These are phyloP conservation scores for Tylopilus felleus DNA, from an alignment of 768 basidiomycete genomes.

Conservation along the genomic window DNA sequence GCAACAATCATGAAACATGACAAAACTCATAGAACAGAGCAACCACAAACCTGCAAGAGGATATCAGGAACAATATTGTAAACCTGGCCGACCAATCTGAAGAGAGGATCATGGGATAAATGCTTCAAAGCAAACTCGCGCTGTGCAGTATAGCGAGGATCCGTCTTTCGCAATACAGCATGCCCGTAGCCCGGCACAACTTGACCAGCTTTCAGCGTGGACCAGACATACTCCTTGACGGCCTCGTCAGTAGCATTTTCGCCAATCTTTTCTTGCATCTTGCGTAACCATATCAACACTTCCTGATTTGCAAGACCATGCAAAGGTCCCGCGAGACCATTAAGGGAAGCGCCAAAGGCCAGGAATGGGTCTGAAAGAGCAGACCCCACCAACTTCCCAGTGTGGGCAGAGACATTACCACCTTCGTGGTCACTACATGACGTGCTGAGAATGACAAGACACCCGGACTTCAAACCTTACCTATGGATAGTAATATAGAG, in stretches of 20 bases:
- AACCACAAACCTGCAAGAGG: constrained; percentile 63
- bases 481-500: constrained; percentile 98
- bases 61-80: constrained; percentile 88
- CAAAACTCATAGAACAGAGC: neutral
- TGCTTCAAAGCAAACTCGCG: constrained; percentile 87
- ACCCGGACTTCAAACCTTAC: constrained; percentile 26
- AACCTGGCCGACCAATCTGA: constrained; percentile 91
- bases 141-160: constrained; percentile 89
- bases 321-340: constrained; percentile 94
- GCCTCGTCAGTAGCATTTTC: constrained; percentile 81
- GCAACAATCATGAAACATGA: neutral
- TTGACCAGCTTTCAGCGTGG: constrained; percentile 87
- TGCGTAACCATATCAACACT: constrained; percentile 89
- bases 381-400: constrained; percentile 89
- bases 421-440: constrained; percentile 86
- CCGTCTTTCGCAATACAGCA: constrained; percentile 84
- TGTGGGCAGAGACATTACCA: constrained; percentile 96
- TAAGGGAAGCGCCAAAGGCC: constrained; percentile 86
- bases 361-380: constrained; percentile 98
- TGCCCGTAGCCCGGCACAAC: constrained; percentile 94
- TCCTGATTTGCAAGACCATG: constrained; percentile 98
- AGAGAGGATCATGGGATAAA: constrained; percentile 81
- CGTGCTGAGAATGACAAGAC: neutral
- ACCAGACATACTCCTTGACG: constrained; percentile 93
- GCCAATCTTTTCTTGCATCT: constrained; percentile 90